Base-by-base conservation (phyloP, 257 asterid species). In the Petunia secreta region DNA sequence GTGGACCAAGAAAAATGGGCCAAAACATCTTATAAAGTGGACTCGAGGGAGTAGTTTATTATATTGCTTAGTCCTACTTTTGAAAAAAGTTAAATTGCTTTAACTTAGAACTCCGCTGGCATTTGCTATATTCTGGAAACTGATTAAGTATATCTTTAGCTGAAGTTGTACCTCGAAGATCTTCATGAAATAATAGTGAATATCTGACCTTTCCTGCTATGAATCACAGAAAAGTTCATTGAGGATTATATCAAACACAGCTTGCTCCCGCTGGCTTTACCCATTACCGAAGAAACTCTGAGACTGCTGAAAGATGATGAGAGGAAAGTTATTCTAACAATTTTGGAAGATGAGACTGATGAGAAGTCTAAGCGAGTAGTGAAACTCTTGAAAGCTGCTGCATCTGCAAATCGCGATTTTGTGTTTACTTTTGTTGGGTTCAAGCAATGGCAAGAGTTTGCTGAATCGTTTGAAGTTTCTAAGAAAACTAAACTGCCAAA, bases 341-440 rank as follows among this genome's bases (percentile, higher is more conserved):
- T 95, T 80, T 54, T 90, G 81, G 85, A 84, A 78, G 97, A 95
- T 85, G 98, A 90, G 82, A 79, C 80, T 25, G 91, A 88, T 55
- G 97, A 89, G 77, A 90, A 86, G 82, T 83, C 94, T 41, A 81
- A 82, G 85, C 87, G 75, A 71, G 57, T 93, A 54, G 11, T 91
- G 81, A 85, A 90, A 77, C 91, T 87, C 40, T 80, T 95, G 46
- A 95, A 93, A 85, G 85, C 97, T 68, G 98, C 97, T 83, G 99
- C 99, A 79, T 87, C 98, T 82, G 98, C 97, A 79, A 95, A 95
- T 78, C 97, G 94, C 34, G 97, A 93, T 84, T 84, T 95, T 62
- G 63, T 92, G 80, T 95, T 95, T 86, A 93, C 94, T 62, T 92
- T 88, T 87, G 97, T 90, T 75, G 99, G 98, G 79, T 43, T 88